phyloP scores from a whole-genome alignment of 2,329 filamentous ascomycete genomes.

The Neopestalotiopsis sp. region DNA sequence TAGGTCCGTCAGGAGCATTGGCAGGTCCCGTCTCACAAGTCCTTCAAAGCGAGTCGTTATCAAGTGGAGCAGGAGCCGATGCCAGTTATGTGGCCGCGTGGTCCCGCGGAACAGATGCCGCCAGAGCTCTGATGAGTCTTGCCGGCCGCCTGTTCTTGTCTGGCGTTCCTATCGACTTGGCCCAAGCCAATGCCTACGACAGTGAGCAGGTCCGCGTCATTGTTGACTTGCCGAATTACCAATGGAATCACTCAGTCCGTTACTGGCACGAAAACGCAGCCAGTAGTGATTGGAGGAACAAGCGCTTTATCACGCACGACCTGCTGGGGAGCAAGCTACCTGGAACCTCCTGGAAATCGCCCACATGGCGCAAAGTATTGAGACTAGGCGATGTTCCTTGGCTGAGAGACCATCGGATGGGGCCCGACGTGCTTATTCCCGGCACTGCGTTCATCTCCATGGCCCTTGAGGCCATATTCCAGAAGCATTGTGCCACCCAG shows the following conservation, averaged over 20 bases:
- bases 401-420: neutral
- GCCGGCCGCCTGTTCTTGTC: neutral
- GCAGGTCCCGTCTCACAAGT: neutral
- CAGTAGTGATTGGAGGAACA: neutral
- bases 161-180: neutral
- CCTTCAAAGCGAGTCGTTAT: neutral
- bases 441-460: neutral
- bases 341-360: neutral
- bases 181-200: neutral
- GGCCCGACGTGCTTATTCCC: neutral
- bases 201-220: neutral
- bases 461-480: neutral
- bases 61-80: neutral
- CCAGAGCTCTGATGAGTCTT: neutral
- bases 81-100: neutral
- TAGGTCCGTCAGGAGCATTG: neutral
- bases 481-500: neutral
- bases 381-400: neutral
- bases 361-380: neutral
- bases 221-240: neutral
- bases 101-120: neutral
- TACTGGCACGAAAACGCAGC: neutral
- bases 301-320: neutral
- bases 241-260: neutral
- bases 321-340: neutral